phyloP scores from a whole-genome alignment of 23 red algal species.

The Gracilaria vermiculophylla region DNA sequence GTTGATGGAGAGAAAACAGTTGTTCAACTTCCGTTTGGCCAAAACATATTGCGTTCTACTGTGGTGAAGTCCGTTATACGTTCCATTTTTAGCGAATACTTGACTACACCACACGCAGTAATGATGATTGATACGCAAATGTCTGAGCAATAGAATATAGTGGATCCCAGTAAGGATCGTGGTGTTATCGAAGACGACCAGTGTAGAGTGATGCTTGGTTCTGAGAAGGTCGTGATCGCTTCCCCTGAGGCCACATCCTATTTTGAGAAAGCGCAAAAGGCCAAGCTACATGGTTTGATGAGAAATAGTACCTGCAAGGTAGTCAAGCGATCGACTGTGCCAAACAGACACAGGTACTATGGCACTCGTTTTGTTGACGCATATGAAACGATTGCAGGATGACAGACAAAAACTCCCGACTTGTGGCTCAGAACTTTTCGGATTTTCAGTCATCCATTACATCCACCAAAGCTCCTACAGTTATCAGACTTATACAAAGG shows the following conservation, averaged over 20 bases:
- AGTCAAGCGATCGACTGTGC: background rate
- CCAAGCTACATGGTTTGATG: background rate
- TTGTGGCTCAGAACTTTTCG: slow-evolving; percentile 33
- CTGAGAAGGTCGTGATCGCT: too few species aligned
- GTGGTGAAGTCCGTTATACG: slow-evolving; percentile 17
- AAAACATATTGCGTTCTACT: slow-evolving; percentile 1
- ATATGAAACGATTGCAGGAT: background rate
- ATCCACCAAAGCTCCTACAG: slow-evolving; percentile 14
- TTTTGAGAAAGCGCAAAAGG: background rate
- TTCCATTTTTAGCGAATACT: background rate
- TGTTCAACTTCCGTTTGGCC: background rate
- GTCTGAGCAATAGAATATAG: background rate
- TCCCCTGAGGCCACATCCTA: too few species aligned
- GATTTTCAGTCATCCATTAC: background rate
- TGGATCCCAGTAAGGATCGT: background rate
- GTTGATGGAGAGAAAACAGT: slow-evolving; percentile 42
- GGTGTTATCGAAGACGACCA: too few species aligned
- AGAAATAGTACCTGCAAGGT: slow-evolving; percentile 25
- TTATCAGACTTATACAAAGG: background rate
- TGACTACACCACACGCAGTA: too few species aligned
- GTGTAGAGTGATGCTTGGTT: too few species aligned
- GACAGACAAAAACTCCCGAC: background rate
- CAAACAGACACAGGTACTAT: background rate
- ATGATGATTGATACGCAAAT: too few species aligned
- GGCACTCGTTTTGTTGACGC: background rate